These are phyloP conservation scores for Phaeosphaeriaceae sp. DNA, from an alignment of 2,329 filamentous ascomycete species.

Conservation along the genomic window DNA sequence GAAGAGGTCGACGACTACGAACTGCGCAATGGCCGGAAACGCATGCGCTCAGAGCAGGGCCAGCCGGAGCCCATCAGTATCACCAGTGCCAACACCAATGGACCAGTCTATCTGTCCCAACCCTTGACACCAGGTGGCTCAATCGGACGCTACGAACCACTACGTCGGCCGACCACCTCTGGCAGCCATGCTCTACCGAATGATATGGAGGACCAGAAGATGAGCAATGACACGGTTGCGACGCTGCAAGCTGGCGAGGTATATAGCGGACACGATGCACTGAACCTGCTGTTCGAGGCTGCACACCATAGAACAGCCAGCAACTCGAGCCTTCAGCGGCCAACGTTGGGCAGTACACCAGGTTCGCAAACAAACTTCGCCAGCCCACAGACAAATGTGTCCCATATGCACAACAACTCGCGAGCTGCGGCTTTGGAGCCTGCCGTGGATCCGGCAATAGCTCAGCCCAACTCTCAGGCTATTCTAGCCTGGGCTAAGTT, in stretches of 20 bases:
- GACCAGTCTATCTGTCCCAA: constrained; percentile 44
- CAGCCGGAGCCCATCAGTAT: constrained; percentile 40
- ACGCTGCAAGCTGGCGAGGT: constrained; percentile 70
- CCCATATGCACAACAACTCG: constrained; percentile 31
- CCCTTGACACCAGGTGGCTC: constrained; percentile 72
- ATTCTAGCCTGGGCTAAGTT: constrained; percentile 89
- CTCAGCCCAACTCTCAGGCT: constrained; percentile 61
- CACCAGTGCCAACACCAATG: constrained; percentile 22
- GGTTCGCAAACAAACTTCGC: constrained; percentile 44
- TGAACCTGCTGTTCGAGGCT: constrained; percentile 90
- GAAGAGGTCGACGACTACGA: constrained; percentile 67
- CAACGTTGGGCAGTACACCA: constrained; percentile 42
- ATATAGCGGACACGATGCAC: constrained; percentile 89
- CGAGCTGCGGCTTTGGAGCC: constrained; percentile 30
- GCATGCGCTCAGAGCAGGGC: constrained; percentile 55
- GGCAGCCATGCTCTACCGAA: constrained; percentile 28
- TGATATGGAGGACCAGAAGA: constrained; percentile 62
- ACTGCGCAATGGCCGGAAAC: constrained; percentile 75
- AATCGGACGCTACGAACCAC: constrained; percentile 68
- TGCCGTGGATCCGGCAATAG: constrained; percentile 41
- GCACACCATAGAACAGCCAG: constrained; percentile 61
- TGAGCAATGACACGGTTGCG: constrained; percentile 65
- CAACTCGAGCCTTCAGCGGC: constrained; percentile 47
- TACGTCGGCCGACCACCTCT: constrained; percentile 64
- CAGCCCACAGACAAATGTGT: constrained; percentile 38